Percentiles rank a stretch among this genome's conserved stretches.
These are phyloP conservation scores for Tephrocybe sp. DNA, from an alignment of 768 basidiomycete species.

Conservation along the genomic window DNA sequence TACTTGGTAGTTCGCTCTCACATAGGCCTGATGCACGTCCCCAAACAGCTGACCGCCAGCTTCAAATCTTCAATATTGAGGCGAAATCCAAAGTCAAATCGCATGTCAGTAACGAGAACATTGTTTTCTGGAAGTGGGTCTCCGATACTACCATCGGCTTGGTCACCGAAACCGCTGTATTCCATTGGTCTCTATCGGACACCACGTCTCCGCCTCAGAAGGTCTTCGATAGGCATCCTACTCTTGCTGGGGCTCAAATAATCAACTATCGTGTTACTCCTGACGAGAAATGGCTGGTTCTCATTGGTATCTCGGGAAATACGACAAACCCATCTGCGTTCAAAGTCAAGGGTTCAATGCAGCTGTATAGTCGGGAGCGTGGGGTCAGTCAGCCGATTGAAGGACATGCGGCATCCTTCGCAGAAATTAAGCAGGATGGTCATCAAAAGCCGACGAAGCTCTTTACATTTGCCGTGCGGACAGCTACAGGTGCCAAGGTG, in stretches of 20 bases:
- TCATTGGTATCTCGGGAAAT: slow-evolving; percentile 93
- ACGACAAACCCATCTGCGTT: slow-evolving; percentile 91
- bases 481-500: slow-evolving; percentile 97
- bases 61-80: slow-evolving; percentile 98
- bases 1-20: background rate
- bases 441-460: slow-evolving; percentile 83
- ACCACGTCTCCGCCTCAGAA: slow-evolving; percentile 80
- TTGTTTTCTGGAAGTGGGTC: slow-evolving; percentile 99
- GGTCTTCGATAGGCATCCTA: slow-evolving; percentile 94
- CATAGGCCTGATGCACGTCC: slow-evolving; percentile 13
- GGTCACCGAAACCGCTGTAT: slow-evolving; percentile 92
- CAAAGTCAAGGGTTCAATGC: slow-evolving; percentile 99
- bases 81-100: slow-evolving; percentile 98
- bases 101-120: slow-evolving; percentile 89
- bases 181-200: slow-evolving; percentile 84
- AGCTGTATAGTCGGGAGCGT: slow-evolving; percentile 90
- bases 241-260: slow-evolving; percentile 93
- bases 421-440: slow-evolving; percentile 88
- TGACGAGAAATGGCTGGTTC: slow-evolving; percentile 97
- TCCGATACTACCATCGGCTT: slow-evolving; percentile 88
- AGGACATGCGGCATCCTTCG: slow-evolving; percentile 96
- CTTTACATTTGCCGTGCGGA: slow-evolving; percentile 93
- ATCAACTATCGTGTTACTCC: slow-evolving; percentile 94
- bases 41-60: slow-evolving; percentile 83
- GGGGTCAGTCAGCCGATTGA: slow-evolving; percentile 97